Evolutionary conservation across 176 grass and related monocot species (phyloP), one percentile per base, ranked within the genome.

Genomic region (Cymbopogon citratus): DNA sequence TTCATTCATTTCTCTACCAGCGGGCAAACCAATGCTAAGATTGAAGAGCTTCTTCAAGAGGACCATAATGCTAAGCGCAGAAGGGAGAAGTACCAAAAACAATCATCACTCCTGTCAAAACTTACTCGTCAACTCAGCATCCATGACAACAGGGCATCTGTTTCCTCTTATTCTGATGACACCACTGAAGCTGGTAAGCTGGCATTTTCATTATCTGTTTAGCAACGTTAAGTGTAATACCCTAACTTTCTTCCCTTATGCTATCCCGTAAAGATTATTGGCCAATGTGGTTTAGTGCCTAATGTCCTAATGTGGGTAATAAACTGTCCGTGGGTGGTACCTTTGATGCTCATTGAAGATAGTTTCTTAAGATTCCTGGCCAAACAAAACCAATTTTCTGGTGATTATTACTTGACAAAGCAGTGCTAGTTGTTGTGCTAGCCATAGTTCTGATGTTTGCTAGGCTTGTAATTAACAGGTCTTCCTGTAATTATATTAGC

Each of bases 41-140:
- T 95, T 75, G 96, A 99, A 78, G 96, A 95, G 80, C 89, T 99
- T 66, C 87, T 95, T 57, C 87, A 90, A 80, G 96, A 95, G 83
- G 96, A 99, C 78, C 92, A 93, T 73, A 99, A 93, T 77, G 92
- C 90, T 48, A 99, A 99, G 56, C 80, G 69, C 15, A 90, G 85
- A 71, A 88, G 96, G 74, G 91, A 99, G 51, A 85, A 87, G 82
- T 87, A 83, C 91, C 93, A 99, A 52, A 99, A 90, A 64, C 96
- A 99, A 72, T 95, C 92, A 66, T 90, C 93, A 57, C 80, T 95
- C 59, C 63, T 99, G 77, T 99, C 96, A 59, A 95, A 95, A 69
- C 92, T 99, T 63, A 99, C 89, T 70, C 96, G 89, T 49, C 96
- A 99, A 75, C 90, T 99, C 31, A 91, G 91, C 41, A 79, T 95